Conservation (phyloP, 139 green algal species). For the Picochlorum sp. region DNA sequence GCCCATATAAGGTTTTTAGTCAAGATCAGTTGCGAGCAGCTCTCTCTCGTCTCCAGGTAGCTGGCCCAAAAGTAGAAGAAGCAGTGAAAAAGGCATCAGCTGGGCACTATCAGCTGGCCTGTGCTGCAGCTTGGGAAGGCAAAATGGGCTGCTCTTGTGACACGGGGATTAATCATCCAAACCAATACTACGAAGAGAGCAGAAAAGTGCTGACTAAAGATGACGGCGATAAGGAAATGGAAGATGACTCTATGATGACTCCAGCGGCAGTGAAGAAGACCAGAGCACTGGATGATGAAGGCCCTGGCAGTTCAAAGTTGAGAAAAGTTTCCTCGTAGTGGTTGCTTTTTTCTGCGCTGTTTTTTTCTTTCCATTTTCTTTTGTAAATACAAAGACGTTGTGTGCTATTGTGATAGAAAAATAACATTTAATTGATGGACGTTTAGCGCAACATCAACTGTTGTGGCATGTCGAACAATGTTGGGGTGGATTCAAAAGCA, state of each 20-base stretch:
- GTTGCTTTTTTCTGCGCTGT: background rate
- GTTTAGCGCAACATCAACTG: too few relatives aligned
- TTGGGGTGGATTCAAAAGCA: too few relatives aligned
- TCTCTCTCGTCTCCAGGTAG: conserved; percentile 35
- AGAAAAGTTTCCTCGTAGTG: background rate
- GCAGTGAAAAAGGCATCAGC: conserved; percentile 60
- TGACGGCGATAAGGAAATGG: background rate
- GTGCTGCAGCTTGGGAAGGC: conserved; percentile 74
- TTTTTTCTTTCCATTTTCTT: conserved; percentile 1
- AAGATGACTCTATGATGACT: background rate
- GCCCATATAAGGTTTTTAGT: conserved; percentile 77
- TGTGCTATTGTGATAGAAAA: too few relatives aligned
- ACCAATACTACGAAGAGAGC: conserved; percentile 74
- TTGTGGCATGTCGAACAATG: too few relatives aligned
- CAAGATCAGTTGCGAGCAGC: conserved; percentile 42
- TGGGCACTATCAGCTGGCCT: conserved; percentile 90
- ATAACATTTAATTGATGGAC: too few relatives aligned
- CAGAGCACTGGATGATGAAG: too few relatives aligned
- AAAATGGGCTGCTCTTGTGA: conserved; percentile 56
- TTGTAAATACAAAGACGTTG: too few relatives aligned
- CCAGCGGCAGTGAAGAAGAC: background rate
- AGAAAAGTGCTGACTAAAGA: conserved; percentile 6
- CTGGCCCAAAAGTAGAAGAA: conserved; percentile 32
- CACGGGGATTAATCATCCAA: conserved; percentile 83
- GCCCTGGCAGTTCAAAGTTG: too few relatives aligned